A percentile compares a stretch with the other conserved stretches of the same genome.
Evolutionary conservation across 805 yeast species (phyloP).

Genomic region (Wickerhamomyces chambardii): DNA sequence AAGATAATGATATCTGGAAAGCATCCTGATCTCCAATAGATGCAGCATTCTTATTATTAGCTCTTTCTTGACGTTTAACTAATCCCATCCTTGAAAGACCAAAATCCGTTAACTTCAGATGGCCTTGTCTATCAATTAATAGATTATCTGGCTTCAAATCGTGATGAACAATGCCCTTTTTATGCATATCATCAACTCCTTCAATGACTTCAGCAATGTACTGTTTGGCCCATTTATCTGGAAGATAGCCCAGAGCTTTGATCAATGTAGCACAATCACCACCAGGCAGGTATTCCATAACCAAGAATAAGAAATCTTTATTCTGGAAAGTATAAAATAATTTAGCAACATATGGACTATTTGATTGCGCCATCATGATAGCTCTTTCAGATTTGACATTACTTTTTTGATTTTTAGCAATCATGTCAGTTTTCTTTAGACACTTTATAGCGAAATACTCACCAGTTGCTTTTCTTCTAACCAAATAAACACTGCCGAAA

Average conservation of each 20-base stretch:
- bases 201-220: slow-evolving; percentile 87
- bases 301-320: slow-evolving; percentile 76
- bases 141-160: slow-evolving; percentile 94
- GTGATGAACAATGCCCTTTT: slow-evolving; percentile 84
- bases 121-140: slow-evolving; percentile 80
- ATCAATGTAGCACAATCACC: slow-evolving; percentile 91
- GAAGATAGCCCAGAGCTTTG: slow-evolving; percentile 72
- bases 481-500: slow-evolving; percentile 89
- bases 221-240: slow-evolving; percentile 78
- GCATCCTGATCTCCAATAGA: slow-evolving; percentile 12
- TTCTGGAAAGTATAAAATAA: slow-evolving; percentile 85
- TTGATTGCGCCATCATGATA: slow-evolving; percentile 95
- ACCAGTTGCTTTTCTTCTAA: slow-evolving; percentile 77
- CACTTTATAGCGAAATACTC: slow-evolving; percentile 95
- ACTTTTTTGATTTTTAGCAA: slow-evolving; percentile 91
- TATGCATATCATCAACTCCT: slow-evolving; percentile 86
- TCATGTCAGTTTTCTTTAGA: slow-evolving; percentile 88
- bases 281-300: slow-evolving; percentile 94
- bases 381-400: slow-evolving; percentile 95
- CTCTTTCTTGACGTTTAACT: slow-evolving; percentile 61
- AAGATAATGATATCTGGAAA: slow-evolving; percentile 1
- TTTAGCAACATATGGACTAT: slow-evolving; percentile 88
- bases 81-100: slow-evolving; percentile 89
- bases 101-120: slow-evolving; percentile 88
- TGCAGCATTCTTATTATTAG: slow-evolving; percentile 1